Base-by-base conservation (phyloP, 345 rosid species). In the Populus simonii region DNA sequence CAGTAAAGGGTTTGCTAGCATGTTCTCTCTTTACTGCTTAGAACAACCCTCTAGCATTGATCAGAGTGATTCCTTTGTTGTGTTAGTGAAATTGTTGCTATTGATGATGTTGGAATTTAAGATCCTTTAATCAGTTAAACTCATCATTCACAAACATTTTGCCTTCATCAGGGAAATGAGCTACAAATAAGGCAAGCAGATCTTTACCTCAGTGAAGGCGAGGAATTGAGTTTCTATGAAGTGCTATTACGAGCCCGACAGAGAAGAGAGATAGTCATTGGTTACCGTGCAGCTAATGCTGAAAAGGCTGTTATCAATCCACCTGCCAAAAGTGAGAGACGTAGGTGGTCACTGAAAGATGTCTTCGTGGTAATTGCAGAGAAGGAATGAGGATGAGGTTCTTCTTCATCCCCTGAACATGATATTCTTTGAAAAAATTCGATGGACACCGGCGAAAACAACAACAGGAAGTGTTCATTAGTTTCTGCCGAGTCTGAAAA, bases 221-320 rank as follows among this genome's bases (percentile, higher is more conserved):
- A 91, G 80, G 92, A 89, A 62, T 41, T 91, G 82, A 91, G 90
- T 76, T 91, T 91, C 87, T 89, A 84, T 47, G 92, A 89, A 78
- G 66, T 91, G 66, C 43, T 91, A 8, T 74, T 91, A 74, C 86
- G 89, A 51, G 93, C 89, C 36, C 79, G 90, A 20, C 90, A 82
- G 72, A 82, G 91, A 83, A 84, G 89, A 80, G 96, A 91, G 83
- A 84, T 91, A 20, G 84, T 87, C 68, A 87, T 91, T 25, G 96
- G 96, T 35, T 89, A 89, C 78, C 92, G 91, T 6, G 51, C 68
- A n/a, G 84, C 83, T 53, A 80, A 85, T 57, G 84, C 87, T 5
- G 96, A 91, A 84, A 88, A 84, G 84, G 93, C 93, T 45, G 82
- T 91, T 67, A 85, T 89, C 77, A 88, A 91, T 73, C 93, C 93